Evolutionary conservation across 495 filamentous ascomycete species (phyloP), one percentile per base, ranked within the genome.

Genomic region (Penicillium chermesinum): DNA sequence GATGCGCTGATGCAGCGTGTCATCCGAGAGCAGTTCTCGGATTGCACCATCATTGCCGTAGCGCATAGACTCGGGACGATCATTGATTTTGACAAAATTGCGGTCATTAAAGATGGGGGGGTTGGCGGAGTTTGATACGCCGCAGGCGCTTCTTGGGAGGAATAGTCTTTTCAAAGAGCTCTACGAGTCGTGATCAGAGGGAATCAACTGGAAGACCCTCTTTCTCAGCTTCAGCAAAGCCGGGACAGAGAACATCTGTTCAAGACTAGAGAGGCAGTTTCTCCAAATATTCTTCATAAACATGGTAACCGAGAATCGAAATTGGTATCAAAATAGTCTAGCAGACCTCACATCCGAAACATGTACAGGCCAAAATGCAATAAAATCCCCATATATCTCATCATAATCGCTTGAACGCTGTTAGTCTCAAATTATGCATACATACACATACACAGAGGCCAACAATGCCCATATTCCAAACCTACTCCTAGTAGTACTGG

Each of bases 1-100:
- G 43, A 46, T 14, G 32, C 30, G 12, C 17, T 46, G n/a, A 46
- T 46, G 43, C 43, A 46, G 30, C 43, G 43, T 5, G 17, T 46
- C 1, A 46, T 46, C 15, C 43, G 43, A 2, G 33, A 36, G 17
- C 8, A 46, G 9, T 46, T 46, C 14, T 16, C 43, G 1, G 43
- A 46, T 15, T 46, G 43, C 32, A 46, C 43, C 3, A 46, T 46
- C 18, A 35, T 46, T 18, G 43, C 45, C 21, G 45, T 48, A 19
- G 45, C 36, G n/a, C 45, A 48, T 46, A 30, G 43, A 14, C 45
- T 48, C 13, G 45, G 41, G 14, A 48, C 45, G 5, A 48, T 48
- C 17, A 21, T 48, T 18, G 38, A 41, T 32, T 48, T 48, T 34
- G 45, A 48, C 34, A 21, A 25, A 6, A 48, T 48, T 33, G 45